Percentiles rank a stretch among this genome's conserved stretches.
phyloP scores from a whole-genome alignment of 2,329 filamentous ascomycete species.

The Coniochaeta sp. region DNA sequence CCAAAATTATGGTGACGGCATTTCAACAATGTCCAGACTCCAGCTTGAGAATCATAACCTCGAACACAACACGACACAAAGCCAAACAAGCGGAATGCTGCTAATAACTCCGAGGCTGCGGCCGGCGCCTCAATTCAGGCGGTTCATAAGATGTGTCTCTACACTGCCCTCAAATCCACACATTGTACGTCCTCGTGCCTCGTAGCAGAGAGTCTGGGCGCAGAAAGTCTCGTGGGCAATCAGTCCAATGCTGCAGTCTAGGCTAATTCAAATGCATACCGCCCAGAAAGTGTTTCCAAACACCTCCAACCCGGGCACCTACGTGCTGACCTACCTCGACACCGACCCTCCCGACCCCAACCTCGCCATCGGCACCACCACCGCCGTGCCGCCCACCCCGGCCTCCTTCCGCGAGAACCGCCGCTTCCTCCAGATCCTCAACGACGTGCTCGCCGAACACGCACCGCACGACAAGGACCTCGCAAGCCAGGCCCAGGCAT shows the following conservation, averaged over 20 bases:
- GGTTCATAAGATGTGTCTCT: conserved; percentile 21
- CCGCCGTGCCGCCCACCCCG: conserved; percentile 52
- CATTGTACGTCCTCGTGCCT: conserved; percentile 36
- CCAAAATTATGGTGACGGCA: neutral
- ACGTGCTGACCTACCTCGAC: conserved; percentile 54
- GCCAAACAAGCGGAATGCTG: neutral
- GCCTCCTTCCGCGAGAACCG: conserved; percentile 52
- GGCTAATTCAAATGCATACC: conserved; percentile 5
- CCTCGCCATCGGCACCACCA: conserved; percentile 54
- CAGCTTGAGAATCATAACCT: neutral
- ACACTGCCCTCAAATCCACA: conserved; percentile 43
- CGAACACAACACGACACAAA: neutral
- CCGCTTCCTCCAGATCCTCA: conserved; percentile 50
- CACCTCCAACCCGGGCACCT: conserved; percentile 32
- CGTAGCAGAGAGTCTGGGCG: neutral
- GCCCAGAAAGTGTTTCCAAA: conserved; percentile 52
- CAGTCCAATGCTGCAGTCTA: no score
- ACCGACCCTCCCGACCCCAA: conserved; percentile 44
- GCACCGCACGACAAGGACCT: conserved; percentile 50
- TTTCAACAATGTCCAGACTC: neutral
- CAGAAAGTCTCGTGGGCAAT: no score
- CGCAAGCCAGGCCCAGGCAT: conserved; percentile 48
- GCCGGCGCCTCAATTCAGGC: neutral
- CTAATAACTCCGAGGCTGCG: neutral
- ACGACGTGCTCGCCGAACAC: conserved; percentile 47